Evolutionary conservation across 179 eudicot genomes (phyloP).

Genomic region (Silene coronaria): DNA sequence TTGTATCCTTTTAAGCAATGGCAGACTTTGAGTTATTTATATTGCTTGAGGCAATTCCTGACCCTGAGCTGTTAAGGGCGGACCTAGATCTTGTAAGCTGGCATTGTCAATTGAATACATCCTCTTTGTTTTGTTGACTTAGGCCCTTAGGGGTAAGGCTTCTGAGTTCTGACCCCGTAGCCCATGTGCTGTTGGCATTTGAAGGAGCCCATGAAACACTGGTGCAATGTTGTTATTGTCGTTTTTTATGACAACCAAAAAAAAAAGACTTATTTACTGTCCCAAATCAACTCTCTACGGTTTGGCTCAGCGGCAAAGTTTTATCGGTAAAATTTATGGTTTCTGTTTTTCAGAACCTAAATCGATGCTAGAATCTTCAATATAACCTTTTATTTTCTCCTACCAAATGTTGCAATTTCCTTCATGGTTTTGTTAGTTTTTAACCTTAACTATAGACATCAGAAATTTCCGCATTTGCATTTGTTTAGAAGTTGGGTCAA

Average conservation of each 20-base stretch:
- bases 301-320: no score
- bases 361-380: neutral
- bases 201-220: neutral
- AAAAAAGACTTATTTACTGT: neutral
- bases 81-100: neutral
- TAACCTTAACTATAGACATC: slow-evolving; percentile 41
- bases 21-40: neutral
- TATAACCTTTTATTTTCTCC: neutral
- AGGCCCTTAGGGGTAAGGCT: neutral
- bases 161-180: neutral
- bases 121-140: neutral
- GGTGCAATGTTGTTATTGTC: no score
- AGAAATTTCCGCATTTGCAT: slow-evolving; percentile 86
- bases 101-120: neutral
- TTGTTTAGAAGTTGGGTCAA: slow-evolving; percentile 74
- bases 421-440: slow-evolving; percentile 8
- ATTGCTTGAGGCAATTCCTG: neutral
- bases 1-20: slow-evolving; percentile 58
- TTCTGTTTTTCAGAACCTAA: neutral
- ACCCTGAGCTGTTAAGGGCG: neutral
- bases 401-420: neutral
- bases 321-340: neutral
- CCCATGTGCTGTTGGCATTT: neutral
- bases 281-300: neutral
- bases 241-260: no score